phyloP scores from a whole-genome alignment of 306 rosid genomes.

The Dalbergia oliveri region DNA sequence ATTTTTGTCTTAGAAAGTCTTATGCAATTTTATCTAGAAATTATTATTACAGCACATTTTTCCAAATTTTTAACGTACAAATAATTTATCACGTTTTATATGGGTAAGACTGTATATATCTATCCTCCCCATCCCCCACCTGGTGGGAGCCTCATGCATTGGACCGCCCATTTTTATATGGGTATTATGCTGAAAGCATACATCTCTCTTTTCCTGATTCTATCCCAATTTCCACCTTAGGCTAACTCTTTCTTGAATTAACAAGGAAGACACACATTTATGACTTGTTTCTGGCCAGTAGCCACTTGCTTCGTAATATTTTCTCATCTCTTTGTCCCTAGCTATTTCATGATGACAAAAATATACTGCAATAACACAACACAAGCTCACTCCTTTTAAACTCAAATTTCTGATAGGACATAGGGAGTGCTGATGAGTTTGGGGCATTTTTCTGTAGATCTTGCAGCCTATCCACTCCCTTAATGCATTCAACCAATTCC shows the following conservation, averaged over 20 bases:
- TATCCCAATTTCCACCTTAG: slow-evolving; percentile 1
- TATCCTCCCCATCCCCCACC: too few species aligned
- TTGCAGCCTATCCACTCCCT: not conserved
- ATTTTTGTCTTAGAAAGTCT: not conserved
- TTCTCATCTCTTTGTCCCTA: not conserved
- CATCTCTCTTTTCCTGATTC: not conserved
- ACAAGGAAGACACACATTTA: not conserved
- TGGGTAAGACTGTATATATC: not conserved
- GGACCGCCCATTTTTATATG: too few species aligned
- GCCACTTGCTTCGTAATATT: not conserved
- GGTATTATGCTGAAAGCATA: not conserved
- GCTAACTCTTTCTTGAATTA: slow-evolving; percentile 11
- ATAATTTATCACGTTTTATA: not conserved
- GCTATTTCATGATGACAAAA: slow-evolving; percentile 6
- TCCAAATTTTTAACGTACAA: slow-evolving; percentile 9
- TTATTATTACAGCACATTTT: not conserved
- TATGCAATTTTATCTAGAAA: not conserved
- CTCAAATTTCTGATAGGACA: not conserved
- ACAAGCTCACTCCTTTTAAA: not conserved
- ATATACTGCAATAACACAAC: not conserved
- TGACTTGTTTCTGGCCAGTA: not conserved
- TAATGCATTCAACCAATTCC: slow-evolving; percentile 12
- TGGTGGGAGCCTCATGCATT: too few species aligned
- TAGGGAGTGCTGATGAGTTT: not conserved
- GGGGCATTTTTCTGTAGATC: not conserved